These are phyloP conservation scores for Colletotrichum caudatum DNA, from an alignment of 2,329 filamentous ascomycete species.

Conservation along the genomic window DNA sequence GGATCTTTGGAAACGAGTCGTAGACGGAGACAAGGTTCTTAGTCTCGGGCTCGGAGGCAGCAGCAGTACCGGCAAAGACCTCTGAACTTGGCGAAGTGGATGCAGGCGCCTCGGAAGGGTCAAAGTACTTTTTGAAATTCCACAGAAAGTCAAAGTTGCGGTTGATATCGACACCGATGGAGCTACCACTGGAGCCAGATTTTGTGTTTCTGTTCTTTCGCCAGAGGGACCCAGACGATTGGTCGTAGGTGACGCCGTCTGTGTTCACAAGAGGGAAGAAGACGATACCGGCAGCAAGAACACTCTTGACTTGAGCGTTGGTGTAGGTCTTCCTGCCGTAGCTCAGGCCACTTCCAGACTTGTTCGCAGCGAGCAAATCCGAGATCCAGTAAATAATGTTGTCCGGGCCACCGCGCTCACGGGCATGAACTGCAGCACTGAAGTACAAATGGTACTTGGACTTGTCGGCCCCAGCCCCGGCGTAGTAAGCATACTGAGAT, in stretches of 20 bases:
- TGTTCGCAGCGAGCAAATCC: conserved; percentile 66
- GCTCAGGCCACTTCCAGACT: conserved; percentile 60
- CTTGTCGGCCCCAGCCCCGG: conserved; percentile 43
- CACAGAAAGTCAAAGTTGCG: conserved; percentile 70
- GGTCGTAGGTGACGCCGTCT: conserved; percentile 65
- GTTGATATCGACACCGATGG: conserved; percentile 65
- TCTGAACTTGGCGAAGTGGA: conserved; percentile 53
- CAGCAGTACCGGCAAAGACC: conserved; percentile 58
- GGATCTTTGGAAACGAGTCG: conserved; percentile 59
- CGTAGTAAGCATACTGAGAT: conserved; percentile 44
- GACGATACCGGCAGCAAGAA: conserved; percentile 65
- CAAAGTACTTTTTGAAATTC: conserved; percentile 62
- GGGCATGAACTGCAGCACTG: conserved; percentile 66
- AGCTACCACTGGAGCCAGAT: conserved; percentile 31
- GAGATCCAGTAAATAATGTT: conserved; percentile 68
- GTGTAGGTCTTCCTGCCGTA: conserved; percentile 67
- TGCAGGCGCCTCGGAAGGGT: conserved; percentile 51
- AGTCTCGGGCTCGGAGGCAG: conserved; percentile 63
- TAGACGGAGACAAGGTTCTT: conserved; percentile 61
- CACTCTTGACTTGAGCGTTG: conserved; percentile 62
- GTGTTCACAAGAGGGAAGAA: conserved; percentile 66
- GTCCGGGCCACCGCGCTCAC: conserved; percentile 69
- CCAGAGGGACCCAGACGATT: conserved; percentile 63
- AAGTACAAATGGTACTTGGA: conserved; percentile 62
- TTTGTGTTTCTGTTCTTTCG: conserved; percentile 65